Conservation (phyloP, 768 basidiomycete species). For the Panus rudis region DNA sequence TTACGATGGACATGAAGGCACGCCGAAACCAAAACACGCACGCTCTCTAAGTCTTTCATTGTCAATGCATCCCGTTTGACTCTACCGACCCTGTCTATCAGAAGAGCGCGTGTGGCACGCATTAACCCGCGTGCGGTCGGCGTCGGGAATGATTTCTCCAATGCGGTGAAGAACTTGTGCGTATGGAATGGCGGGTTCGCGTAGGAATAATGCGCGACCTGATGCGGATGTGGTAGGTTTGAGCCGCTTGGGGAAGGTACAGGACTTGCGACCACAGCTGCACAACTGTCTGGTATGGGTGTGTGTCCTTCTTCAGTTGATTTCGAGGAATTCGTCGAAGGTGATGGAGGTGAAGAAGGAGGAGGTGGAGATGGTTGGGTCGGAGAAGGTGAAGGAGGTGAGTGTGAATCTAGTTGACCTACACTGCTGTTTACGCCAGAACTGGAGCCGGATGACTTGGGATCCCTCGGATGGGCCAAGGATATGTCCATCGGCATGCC, state of each 20-base stretch:
- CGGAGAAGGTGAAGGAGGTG: slow-evolving; percentile 2
- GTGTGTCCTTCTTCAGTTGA: neutral
- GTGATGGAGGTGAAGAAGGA: slow-evolving; percentile 4
- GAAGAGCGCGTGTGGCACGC: slow-evolving; percentile 74
- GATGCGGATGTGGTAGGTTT: slow-evolving; percentile 14
- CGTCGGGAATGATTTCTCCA: slow-evolving; percentile 71
- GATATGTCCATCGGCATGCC: too few relatives aligned
- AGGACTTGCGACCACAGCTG: slow-evolving; percentile 1
- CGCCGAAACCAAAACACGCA: slow-evolving; percentile 30
- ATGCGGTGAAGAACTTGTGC: slow-evolving; percentile 62
- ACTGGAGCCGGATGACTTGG: too few relatives aligned
- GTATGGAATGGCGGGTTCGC: slow-evolving; percentile 77
- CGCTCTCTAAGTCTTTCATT: slow-evolving; percentile 76
- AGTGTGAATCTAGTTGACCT: too few relatives aligned
- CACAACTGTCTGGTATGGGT: slow-evolving; percentile 2
- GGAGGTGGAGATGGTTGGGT: slow-evolving; percentile 4
- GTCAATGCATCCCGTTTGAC: slow-evolving; percentile 69
- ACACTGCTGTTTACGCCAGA: too few relatives aligned
- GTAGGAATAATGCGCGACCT: slow-evolving; percentile 29
- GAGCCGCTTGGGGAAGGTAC: slow-evolving; percentile 1
- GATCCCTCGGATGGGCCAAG: too few relatives aligned
- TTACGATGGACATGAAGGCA: neutral
- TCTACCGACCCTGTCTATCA: slow-evolving; percentile 67
- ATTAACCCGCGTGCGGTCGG: slow-evolving; percentile 72
- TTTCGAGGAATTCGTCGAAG: neutral